Base-by-base conservation (phyloP, 768 basidiomycete genomes). In the Lyophyllum shimeji region DNA sequence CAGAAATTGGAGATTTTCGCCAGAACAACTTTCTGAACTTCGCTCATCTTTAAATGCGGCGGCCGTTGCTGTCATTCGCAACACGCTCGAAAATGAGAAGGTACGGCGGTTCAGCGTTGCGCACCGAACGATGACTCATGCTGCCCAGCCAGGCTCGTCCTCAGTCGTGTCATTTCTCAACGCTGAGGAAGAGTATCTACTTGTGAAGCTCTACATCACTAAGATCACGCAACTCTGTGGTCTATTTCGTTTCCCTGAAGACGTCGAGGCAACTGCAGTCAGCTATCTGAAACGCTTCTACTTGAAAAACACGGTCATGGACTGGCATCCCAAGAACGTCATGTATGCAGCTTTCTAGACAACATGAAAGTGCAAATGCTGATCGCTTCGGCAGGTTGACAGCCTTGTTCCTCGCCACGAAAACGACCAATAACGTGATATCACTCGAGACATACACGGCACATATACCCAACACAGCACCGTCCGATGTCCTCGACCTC, bases 301-400 rank as follows among this genome's bases (percentile, higher is more conserved):
- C 68, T 81, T 98, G 53, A 90, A 90, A 74, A 98, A 98, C 67
- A 98, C 95, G 1, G 93, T 95, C 51, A 98, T 98, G 95, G 97
- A 98, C 68, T 98, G 93, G 88, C 97, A 98, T 74, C 97, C 97
- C 0, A 96, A 95, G 73, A 95, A 93, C 66, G 93, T 99, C 65
- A 99, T 99, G 97, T 97, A 65, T 47, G 87, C 71, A 37, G 33
- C 21, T 50, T 12, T 31, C 43, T 45, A 20, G 55, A 50, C 31
- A 46, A 8, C 17, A 11, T 4, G 4, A 25, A 13, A 13, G 25
- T 42, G 49, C 51, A 40, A 21, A 52, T 33, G 33, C 52, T 55
- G 46, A 55, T 21, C 59, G 24, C 46, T 20, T 50, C 21, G 6
- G 11, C 62, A 99, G 96, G 95, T 78, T 98, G 48, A 98, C 97